Conservation (phyloP, 805 yeast genomes). For the Priceomyces medius region DNA sequence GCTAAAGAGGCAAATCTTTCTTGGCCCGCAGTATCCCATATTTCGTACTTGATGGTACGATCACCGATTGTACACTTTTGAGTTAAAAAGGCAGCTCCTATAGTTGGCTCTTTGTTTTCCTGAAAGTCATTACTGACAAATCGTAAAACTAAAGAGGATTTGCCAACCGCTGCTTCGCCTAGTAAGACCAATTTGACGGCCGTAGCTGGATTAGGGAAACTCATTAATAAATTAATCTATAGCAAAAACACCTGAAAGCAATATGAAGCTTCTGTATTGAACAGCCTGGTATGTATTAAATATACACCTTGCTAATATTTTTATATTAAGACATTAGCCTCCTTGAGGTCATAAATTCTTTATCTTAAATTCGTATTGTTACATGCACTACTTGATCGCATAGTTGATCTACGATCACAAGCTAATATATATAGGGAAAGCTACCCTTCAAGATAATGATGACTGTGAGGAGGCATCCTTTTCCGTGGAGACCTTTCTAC, state of each 20-base stretch:
- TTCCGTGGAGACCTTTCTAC: conserved; percentile 28
- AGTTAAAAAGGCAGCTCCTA: conserved; percentile 96
- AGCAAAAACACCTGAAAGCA: not conserved
- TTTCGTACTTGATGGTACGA: conserved; percentile 85
- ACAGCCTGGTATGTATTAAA: not conserved
- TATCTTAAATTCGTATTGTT: not conserved
- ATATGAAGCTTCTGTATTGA: not conserved
- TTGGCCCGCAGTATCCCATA: conserved; percentile 98
- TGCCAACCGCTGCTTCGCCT: conserved; percentile 98
- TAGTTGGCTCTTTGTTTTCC: conserved; percentile 96
- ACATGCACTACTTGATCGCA: conserved; percentile 1
- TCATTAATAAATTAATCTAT: conserved; percentile 13
- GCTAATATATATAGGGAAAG: not conserved
- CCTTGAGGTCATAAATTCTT: conserved; percentile 2
- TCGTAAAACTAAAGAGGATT: conserved; percentile 85
- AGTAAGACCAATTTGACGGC: conserved; percentile 86
- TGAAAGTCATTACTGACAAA: conserved; percentile 95
- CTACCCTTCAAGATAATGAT: no score
- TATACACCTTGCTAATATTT: not conserved
- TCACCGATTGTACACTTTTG: conserved; percentile 88
- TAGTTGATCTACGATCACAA: not conserved
- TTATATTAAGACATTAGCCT: conserved; percentile 1
- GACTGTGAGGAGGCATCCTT: not conserved
- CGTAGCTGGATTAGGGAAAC: conserved; percentile 46
- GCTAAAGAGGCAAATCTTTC: conserved; percentile 95